Evolutionary conservation across 441 rosid genomes (phyloP).

Genomic region (Euphorbia corollata): DNA sequence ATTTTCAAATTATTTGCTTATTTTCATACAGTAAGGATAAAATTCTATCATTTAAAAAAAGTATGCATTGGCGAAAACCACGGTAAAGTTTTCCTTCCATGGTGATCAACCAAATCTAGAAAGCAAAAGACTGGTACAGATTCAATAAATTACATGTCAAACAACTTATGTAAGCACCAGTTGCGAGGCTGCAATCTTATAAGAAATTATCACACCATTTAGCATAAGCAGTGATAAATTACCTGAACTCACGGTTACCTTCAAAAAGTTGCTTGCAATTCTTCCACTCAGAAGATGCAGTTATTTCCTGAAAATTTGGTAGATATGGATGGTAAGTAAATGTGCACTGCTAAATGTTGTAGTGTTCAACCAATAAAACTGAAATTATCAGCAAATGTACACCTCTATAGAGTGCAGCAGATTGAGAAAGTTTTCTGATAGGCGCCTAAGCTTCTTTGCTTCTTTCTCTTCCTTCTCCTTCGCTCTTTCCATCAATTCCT

Average conservation of each 20-base stretch:
- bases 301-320: conserved; percentile 57
- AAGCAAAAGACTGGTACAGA: background rate
- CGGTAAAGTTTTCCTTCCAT: background rate
- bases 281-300: conserved; percentile 73
- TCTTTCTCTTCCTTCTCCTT: conserved; percentile 98
- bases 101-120: background rate
- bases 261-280: conserved; percentile 57
- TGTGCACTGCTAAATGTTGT: background rate
- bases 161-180: background rate
- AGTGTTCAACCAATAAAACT: conserved; percentile 9
- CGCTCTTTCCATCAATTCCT: conserved; percentile 76
- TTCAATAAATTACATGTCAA: background rate
- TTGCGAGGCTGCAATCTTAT: background rate
- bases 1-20: conserved; percentile 1
- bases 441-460: conserved; percentile 78
- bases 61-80: background rate
- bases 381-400: conserved; percentile 1
- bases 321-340: conserved; percentile 10
- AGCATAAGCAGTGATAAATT: conserved; percentile 4
- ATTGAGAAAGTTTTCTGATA: conserved; percentile 71
- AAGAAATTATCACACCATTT: background rate
- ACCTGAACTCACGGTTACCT: conserved; percentile 83
- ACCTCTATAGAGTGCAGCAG: conserved; percentile 69
- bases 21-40: background rate
- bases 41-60: background rate